Base-by-base conservation (phyloP, 805 yeast species). In the Clavispora santaluciae region DNA sequence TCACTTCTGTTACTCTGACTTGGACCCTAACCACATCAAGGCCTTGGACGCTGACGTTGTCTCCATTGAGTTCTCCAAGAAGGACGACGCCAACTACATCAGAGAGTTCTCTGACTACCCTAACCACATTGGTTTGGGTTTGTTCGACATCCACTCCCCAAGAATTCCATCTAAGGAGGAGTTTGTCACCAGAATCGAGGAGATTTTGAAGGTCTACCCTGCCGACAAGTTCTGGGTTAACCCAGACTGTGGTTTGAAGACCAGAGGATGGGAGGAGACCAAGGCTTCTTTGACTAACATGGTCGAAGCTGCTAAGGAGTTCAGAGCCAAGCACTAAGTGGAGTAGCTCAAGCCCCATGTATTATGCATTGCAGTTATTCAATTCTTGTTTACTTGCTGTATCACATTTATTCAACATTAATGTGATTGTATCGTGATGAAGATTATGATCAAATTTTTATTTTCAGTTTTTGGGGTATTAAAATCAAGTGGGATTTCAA, bases 171-270 rank as follows among this genome's bases (percentile, higher is more conserved):
- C 99, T 46, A 86, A 84, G 76, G 89, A 86, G 69, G 99, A 93
- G 77, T 91, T 93, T 73, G 83, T 88, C 70, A 73, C 83, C 66
- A 89, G 96, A 77, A 87, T 93, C 64, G 81, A 81, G 65, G 93
- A 88, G 70, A 90, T 93, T 76, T 77, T 93, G 73, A 88, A 89
- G 78, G 93, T 86, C 48, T 91, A 91, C 80, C 97, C 97, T 69
- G 95, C 93, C 66, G 87, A 86, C 72, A 91, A 90, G 74, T 86
- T 93, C 82, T 93, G 99, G 99, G 95, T 93, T 68, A 93, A 93
- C 95, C 99, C 99, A 65, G 99, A 93, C 79, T 93, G 99, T 83
- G 99, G 99, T 82, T 83, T 93, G 73, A 93, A 93, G 86, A 93
- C 99, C 71, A 90, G 99, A 84, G 96, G 95, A 60, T 93, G 99